Conservation (phyloP, 345 rosid species). For the Cardamine resedifolia region DNA sequence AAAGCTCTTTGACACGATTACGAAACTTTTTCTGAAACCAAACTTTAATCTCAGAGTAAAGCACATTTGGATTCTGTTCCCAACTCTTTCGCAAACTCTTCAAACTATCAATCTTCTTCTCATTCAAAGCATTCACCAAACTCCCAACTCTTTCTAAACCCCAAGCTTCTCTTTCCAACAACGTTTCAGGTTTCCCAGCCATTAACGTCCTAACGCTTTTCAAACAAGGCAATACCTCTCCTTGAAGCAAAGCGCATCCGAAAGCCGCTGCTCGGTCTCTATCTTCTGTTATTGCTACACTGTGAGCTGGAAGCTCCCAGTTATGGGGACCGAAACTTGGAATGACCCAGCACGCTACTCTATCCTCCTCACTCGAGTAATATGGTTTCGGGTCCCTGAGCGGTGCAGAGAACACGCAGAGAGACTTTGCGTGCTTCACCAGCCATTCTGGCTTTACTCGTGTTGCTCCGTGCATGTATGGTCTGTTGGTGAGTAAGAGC, state of each 20-base stretch:
- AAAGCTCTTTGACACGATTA: slow-evolving; percentile 48
- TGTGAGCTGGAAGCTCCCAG: slow-evolving; percentile 73
- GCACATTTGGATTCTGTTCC: slow-evolving; percentile 48
- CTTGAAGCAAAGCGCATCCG: slow-evolving; percentile 75
- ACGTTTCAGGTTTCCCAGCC: slow-evolving; percentile 58
- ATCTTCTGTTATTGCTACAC: slow-evolving; percentile 36
- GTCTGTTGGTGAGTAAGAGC: slow-evolving; percentile 63
- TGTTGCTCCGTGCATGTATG: slow-evolving; percentile 87
- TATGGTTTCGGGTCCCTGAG: slow-evolving; percentile 61
- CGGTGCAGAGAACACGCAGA: slow-evolving; percentile 59
- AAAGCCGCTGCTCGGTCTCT: slow-evolving; percentile 50
- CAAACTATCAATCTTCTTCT: slow-evolving; percentile 48
- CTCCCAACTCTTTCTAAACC: slow-evolving; percentile 68
- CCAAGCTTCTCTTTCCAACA: slow-evolving; percentile 56
- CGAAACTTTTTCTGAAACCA: slow-evolving; percentile 75
- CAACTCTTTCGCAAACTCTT: slow-evolving; percentile 52
- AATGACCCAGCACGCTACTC: slow-evolving; percentile 53
- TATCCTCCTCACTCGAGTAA: slow-evolving; percentile 57
- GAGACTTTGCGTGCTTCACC: slow-evolving; percentile 55
- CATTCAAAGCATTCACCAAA: slow-evolving; percentile 53
- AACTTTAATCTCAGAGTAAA: slow-evolving; percentile 52
- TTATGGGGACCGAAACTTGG: slow-evolving; percentile 67
- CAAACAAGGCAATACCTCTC: slow-evolving; percentile 74
- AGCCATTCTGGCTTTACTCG: slow-evolving; percentile 79
- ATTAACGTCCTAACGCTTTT: slow-evolving; percentile 42